These are phyloP conservation scores for Astrocystis sublimbata DNA, from an alignment of 495 filamentous ascomycete genomes.

Conservation along the genomic window DNA sequence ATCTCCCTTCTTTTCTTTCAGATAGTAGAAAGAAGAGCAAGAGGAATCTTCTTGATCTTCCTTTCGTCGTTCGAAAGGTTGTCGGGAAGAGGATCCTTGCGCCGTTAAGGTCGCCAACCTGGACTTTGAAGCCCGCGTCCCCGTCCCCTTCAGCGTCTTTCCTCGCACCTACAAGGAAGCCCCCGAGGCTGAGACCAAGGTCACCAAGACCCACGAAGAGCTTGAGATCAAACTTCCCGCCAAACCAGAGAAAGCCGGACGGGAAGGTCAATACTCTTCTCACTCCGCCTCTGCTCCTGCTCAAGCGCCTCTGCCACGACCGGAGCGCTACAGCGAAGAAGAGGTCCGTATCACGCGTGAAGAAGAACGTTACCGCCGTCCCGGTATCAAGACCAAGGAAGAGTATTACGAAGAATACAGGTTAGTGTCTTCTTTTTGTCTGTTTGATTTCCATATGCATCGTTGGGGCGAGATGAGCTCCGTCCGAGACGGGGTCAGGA, in stretches of 20 bases:
- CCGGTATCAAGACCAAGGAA: constrained; percentile 53
- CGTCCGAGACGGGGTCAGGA: too few species aligned
- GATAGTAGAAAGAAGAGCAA: constrained; percentile 60
- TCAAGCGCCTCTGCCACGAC: constrained; percentile 62
- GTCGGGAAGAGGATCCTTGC: constrained; percentile 82
- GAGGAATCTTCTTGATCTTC: constrained; percentile 90
- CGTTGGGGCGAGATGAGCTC: too few species aligned
- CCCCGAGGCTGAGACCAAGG: constrained; percentile 71
- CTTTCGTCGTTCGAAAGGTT: constrained; percentile 91
- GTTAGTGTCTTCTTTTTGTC: constrained; percentile 24
- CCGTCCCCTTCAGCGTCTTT: constrained; percentile 99
- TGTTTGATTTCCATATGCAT: neutral
- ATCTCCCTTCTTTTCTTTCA: constrained; percentile 50
- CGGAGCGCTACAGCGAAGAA: constrained; percentile 73
- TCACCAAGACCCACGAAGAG: constrained; percentile 78
- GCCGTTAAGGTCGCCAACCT: constrained; percentile 83
- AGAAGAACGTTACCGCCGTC: constrained; percentile 67
- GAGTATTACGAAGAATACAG: constrained; percentile 58
- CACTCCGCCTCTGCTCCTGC: constrained; percentile 60
- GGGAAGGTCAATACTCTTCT: constrained; percentile 83
- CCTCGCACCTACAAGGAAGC: constrained; percentile 96
- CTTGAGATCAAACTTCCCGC: constrained; percentile 80
- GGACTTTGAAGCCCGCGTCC: constrained; percentile 99
- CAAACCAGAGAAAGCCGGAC: constrained; percentile 69
- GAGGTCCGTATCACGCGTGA: constrained; percentile 73